Conservation (phyloP, 2,329 filamentous ascomycete genomes). For the Ascochyta pisi region DNA sequence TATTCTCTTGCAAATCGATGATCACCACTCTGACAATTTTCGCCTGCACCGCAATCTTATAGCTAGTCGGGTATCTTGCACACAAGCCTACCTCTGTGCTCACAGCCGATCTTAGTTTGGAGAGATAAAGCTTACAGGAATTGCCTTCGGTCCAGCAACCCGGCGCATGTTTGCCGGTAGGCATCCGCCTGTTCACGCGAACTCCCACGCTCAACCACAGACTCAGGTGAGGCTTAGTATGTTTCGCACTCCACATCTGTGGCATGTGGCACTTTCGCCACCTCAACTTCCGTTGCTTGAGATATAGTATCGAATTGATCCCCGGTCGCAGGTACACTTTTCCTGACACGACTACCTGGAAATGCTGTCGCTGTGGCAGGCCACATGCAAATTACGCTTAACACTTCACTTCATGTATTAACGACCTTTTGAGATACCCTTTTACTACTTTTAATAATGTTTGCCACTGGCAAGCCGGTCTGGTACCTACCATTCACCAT, state of each 20-base stretch:
- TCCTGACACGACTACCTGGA: not conserved
- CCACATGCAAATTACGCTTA: constrained; percentile 1
- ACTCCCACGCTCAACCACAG: not conserved
- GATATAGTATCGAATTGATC: constrained; percentile 18
- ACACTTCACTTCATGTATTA: constrained; percentile 14
- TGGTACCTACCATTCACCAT: constrained; percentile 35
- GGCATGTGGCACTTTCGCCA: not conserved
- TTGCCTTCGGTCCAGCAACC: not conserved
- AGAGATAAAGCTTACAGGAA: not conserved
- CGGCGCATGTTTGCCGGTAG: not conserved
- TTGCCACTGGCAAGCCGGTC: constrained; percentile 29
- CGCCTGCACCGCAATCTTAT: too few relatives aligned
- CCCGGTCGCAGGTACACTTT: constrained; percentile 4
- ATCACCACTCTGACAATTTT: not conserved
- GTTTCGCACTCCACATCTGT: constrained; percentile 29
- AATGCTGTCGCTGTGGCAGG: constrained; percentile 21
- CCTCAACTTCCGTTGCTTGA: constrained; percentile 5
- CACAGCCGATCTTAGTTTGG: too few relatives aligned
- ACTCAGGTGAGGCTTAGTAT: constrained; percentile 28
- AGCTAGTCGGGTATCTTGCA: too few relatives aligned
- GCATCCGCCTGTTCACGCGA: not conserved
- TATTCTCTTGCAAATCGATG: not conserved
- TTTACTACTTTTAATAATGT: constrained; percentile 32
- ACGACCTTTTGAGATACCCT: constrained; percentile 20
- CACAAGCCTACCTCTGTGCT: too few relatives aligned